phyloP scores from a whole-genome alignment of 2,329 filamentous ascomycete genomes.

The Myriosclerotinia scirpicola region DNA sequence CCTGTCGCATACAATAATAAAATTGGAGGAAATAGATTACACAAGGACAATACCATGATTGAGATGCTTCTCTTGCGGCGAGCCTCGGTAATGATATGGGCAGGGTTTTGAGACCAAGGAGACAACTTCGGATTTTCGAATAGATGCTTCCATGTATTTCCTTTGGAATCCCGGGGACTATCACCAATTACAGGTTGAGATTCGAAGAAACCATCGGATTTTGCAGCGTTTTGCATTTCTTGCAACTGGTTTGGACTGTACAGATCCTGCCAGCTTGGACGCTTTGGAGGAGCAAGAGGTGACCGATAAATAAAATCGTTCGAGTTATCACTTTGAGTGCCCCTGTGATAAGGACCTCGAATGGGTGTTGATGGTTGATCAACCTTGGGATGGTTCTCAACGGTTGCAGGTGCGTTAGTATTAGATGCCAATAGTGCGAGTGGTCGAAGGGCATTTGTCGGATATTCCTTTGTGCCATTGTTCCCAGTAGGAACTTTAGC shows the following conservation, averaged over 20 bases:
- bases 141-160: conserved; percentile 28
- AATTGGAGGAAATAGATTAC: conserved; percentile 36
- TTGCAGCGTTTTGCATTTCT: conserved; percentile 30
- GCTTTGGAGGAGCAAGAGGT: conserved; percentile 36
- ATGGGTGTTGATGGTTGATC: conserved; percentile 24
- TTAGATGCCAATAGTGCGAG: conserved; percentile 31
- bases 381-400: neutral
- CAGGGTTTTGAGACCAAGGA: conserved; percentile 28
- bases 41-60: conserved; percentile 31
- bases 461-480: conserved; percentile 27
- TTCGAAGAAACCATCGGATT: conserved; percentile 30
- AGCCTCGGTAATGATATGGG: conserved; percentile 25
- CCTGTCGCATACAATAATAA: conserved; percentile 35
- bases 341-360: neutral
- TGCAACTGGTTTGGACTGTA: conserved; percentile 33
- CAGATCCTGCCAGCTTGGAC: conserved; percentile 34
- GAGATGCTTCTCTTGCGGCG: conserved; percentile 32
- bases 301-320: conserved; percentile 36
- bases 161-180: neutral
- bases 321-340: conserved; percentile 2
- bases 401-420: neutral
- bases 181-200: conserved; percentile 17
- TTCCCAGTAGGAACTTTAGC: conserved; percentile 8
- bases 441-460: conserved; percentile 32
- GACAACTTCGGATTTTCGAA: conserved; percentile 30